Base-by-base conservation (phyloP, 2,329 filamentous ascomycete species). In the Trichoderma sp. region DNA sequence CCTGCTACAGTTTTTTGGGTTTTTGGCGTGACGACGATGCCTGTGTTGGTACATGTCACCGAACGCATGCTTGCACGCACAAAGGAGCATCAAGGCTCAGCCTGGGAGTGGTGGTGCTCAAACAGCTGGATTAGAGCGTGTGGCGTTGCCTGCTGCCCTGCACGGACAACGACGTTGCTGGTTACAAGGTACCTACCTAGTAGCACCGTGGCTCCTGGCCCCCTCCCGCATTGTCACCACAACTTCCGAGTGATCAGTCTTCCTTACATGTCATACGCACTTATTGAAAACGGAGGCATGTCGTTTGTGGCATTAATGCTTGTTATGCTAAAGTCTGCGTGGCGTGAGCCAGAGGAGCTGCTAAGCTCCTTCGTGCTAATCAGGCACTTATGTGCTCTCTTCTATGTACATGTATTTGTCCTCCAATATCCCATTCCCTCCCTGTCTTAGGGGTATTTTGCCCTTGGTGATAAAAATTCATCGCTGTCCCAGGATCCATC, bases 11-110 rank as follows among this genome's bases (percentile, higher is more conserved):
- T n/a, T 46, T 60, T 24, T 21, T 49, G 5, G 28, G 28, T 24
- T 71, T 72, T 61, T 69, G 68, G 69, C 65, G 65, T 61, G 55
- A 55, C 51, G 61, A 49, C 49, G 55, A 28, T 32, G 30, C 52
- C 4, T 32, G n/a, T 34, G 30, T 21, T 26, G 26, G 52, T 32
- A 18, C 26, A 56, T 26, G 26, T 28, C 39, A 28, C 30, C 16
- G 21, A 24, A 13, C 24, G 26, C 24, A 24, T 21, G 30, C 52
- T 28, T 26, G 43, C 7, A 46, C 18, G 21, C n/a, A 10, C 46
- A 49, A 21, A 49, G 46, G 46, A 24, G 21, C 46, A 21, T 49
- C 46, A 49, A 49, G 46, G 13, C 46, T 49, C 46, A 24, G 8
- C 2, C 32, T 7, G 1, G 28, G 28, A 30, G 32, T 14, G 5